A percentile compares a stretch with the other conserved stretches of the same genome.
Evolutionary conservation across 345 rosid species (phyloP).

Genomic region (Citrus cavaleriei): DNA sequence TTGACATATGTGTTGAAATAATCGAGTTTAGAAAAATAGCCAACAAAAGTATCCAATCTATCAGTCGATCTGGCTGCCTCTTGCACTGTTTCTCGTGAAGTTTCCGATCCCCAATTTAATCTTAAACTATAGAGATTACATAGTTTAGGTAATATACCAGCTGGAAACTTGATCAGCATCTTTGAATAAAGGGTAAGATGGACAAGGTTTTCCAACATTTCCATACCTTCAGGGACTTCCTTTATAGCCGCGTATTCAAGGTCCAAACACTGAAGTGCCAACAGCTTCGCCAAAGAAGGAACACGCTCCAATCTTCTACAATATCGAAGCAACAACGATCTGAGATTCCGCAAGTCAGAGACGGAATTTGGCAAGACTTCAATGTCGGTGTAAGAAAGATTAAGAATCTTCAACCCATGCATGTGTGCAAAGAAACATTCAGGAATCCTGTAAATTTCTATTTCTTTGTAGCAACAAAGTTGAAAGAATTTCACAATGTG

Average conservation of each 20-base stretch:
- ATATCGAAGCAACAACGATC: background rate
- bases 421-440: conserved; percentile 11
- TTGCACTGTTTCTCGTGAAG: background rate
- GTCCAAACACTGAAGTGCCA: no score
- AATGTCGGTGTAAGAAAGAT: no score
- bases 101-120: background rate
- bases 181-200: background rate
- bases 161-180: background rate
- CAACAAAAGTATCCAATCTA: background rate
- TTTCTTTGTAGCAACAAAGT: background rate
- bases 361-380: no score
- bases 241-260: no score
- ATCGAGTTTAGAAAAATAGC: background rate
- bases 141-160: background rate
- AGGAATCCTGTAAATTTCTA: background rate
- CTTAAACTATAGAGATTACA: background rate
- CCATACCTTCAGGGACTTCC: no score
- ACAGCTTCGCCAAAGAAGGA: no score
- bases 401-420: background rate
- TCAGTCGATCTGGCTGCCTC: background rate
- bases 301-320: background rate
- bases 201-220: background rate
- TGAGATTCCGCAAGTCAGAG: background rate
- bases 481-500: conserved; percentile 13
- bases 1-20: background rate